Base-by-base conservation (phyloP, 1,284 basidiomycete species). In the Bondarzewia mesenterica region DNA sequence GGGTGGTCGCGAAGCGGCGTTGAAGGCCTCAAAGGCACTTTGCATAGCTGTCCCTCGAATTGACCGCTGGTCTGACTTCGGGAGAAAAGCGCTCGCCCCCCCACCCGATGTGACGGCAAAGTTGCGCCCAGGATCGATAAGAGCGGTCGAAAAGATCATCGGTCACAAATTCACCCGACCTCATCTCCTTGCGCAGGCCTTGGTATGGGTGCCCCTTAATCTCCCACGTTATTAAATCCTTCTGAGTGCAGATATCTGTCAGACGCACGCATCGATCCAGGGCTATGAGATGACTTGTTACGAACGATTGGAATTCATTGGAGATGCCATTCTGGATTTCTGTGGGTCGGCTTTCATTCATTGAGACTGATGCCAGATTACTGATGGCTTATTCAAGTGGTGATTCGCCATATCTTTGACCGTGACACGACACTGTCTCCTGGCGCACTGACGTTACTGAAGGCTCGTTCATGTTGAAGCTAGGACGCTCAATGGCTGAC, bases 241-340 rank as follows among this genome's bases (percentile, higher is more conserved):
- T 3, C 14, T 41, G 36, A 37, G 5, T 15, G 7, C n/a, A 15
- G n/a, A 12, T n/a, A 22, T 23, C n/a, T n/a, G n/a, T n/a, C 50
- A 87, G 84, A 84, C 82, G 1, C 84, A 89, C 61, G 65, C 74
- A 4, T 83, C 82, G 0, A 68, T 76, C 41, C 73, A 76, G 55
- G 74, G 72, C 4, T 69, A 68, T 43, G 74, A 79, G 48, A 67
- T 72, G 43, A 75, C 71, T 14, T 76, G 74, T 29, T 85, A 85
- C 55, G 83, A 90, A 58, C 71, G 85, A 44, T 70, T 90, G 21
- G 88, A 91, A 61, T 92, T 89, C 59, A 69, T 90, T 41, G 89
- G 89, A 8, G 89, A 92, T 63, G 83, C 85, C 3, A 77, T 91
- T 40, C 72, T 91, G 29, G 88, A 91, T 60, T 85, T 88, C 54